Evolutionary conservation across 441 rosid species (phyloP).

Genomic region (Codiaeum variegatum): DNA sequence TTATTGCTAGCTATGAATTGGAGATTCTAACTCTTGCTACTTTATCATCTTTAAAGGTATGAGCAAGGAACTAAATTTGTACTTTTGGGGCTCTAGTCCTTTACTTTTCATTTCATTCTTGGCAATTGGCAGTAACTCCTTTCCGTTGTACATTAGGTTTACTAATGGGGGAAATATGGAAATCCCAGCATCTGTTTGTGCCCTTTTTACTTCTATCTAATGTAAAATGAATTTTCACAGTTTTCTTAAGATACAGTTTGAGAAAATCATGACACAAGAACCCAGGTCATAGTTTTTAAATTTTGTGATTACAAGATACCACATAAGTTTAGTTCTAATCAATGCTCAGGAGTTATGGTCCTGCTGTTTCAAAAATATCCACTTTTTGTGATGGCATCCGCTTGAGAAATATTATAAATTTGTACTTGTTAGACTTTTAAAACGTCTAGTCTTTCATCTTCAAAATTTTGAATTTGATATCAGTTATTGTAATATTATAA

Average conservation of each 20-base stretch:
- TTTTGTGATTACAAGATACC: neutral
- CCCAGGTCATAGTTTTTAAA: neutral
- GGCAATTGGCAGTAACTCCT: neutral
- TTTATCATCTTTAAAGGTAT: slow-evolving; percentile 63
- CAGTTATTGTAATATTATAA: too few species aligned
- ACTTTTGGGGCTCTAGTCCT: neutral
- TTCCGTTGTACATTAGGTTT: neutral
- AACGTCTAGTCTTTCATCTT: too few species aligned
- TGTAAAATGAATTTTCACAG: neutral
- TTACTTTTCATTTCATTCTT: neutral
- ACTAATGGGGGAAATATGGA: neutral
- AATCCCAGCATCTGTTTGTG: neutral
- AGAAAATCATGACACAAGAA: neutral
- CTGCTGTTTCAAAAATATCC: too few species aligned
- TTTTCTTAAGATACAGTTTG: neutral
- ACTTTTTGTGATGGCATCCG: too few species aligned
- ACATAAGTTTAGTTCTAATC: too few species aligned
- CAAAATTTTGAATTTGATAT: too few species aligned
- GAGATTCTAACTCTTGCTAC: slow-evolving; percentile 72
- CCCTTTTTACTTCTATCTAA: neutral
- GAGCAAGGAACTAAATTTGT: neutral
- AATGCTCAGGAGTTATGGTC: too few species aligned
- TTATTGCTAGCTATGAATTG: slow-evolving; percentile 48
- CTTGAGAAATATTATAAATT: too few species aligned
- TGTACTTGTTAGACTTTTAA: too few species aligned